A percentile compares a stretch with the other conserved stretches of the same genome.
phyloP scores from a whole-genome alignment of 179 eudicot species.

The Pouteria campechiana region DNA sequence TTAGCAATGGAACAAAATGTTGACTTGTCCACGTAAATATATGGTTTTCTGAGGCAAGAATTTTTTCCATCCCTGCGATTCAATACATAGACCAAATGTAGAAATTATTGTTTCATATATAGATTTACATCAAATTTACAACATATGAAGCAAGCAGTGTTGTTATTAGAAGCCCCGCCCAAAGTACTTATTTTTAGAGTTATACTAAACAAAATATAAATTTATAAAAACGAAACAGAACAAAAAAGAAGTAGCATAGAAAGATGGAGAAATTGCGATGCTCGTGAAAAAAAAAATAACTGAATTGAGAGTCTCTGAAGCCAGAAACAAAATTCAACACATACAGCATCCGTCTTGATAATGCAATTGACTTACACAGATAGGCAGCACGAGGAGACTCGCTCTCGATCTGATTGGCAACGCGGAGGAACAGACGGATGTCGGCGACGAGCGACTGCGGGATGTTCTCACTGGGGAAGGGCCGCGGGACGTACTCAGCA shows the following conservation, averaged over 20 bases:
- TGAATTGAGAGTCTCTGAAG: neutral
- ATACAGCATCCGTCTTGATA: neutral
- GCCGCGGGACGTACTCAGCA: constrained; percentile 42
- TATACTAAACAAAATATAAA: neutral
- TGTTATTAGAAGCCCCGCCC: too few relatives aligned
- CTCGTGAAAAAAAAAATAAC: neutral
- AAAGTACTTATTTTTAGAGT: too few relatives aligned
- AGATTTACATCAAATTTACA: too few relatives aligned
- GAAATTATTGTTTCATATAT: too few relatives aligned
- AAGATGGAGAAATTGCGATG: constrained; percentile 1
- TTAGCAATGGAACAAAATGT: too few relatives aligned
- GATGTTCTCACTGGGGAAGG: constrained; percentile 83
- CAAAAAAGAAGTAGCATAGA: neutral
- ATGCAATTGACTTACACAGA: constrained; percentile 41
- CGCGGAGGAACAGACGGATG: constrained; percentile 76
- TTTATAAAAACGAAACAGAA: neutral
- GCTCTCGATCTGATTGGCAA: constrained; percentile 66
- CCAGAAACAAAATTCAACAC: neutral
- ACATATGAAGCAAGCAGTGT: too few relatives aligned
- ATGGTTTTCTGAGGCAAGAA: too few relatives aligned
- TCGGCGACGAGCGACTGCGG: constrained; percentile 68
- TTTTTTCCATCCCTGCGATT: too few relatives aligned
- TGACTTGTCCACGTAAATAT: too few relatives aligned
- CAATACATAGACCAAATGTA: too few relatives aligned
- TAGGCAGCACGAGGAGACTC: constrained; percentile 93